These are phyloP conservation scores for Candida anglica DNA, from an alignment of 805 yeast species.

Conservation along the genomic window DNA sequence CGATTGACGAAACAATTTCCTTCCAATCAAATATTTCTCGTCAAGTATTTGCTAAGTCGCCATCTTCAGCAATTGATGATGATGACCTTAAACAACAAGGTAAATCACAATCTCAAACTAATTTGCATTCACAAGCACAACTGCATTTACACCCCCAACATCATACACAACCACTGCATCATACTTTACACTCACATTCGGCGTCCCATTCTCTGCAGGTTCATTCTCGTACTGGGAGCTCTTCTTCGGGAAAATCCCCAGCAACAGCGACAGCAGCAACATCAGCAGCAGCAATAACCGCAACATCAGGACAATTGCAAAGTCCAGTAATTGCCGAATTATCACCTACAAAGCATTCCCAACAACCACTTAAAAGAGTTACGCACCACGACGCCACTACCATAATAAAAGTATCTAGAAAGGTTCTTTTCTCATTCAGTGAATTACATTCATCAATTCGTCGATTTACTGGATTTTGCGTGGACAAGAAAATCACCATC, in stretches of 20 bases:
- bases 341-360: background rate
- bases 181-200: background rate
- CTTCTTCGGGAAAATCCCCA: background rate
- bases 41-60: background rate
- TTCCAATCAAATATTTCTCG: background rate
- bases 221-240: background rate
- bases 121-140: background rate
- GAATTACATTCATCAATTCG: slow-evolving; percentile 61
- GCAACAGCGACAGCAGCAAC: background rate
- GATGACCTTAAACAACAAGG: background rate
- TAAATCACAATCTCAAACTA: background rate
- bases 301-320: background rate
- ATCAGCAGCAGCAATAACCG: background rate
- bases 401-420: slow-evolving; percentile 49
- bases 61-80: background rate
- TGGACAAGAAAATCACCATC: slow-evolving; percentile 50
- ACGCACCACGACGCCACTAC: slow-evolving; percentile 12
- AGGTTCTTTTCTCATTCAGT: slow-evolving; percentile 57
- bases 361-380: slow-evolving; percentile 4
- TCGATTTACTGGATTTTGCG: slow-evolving; percentile 54
- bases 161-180: slow-evolving; percentile 3
- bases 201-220: background rate
- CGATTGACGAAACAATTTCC: slow-evolving; percentile 20
- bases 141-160: background rate
- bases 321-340: background rate